Base-by-base conservation (phyloP, 139 green algal genomes). In the Micractinium conductrix region DNA sequence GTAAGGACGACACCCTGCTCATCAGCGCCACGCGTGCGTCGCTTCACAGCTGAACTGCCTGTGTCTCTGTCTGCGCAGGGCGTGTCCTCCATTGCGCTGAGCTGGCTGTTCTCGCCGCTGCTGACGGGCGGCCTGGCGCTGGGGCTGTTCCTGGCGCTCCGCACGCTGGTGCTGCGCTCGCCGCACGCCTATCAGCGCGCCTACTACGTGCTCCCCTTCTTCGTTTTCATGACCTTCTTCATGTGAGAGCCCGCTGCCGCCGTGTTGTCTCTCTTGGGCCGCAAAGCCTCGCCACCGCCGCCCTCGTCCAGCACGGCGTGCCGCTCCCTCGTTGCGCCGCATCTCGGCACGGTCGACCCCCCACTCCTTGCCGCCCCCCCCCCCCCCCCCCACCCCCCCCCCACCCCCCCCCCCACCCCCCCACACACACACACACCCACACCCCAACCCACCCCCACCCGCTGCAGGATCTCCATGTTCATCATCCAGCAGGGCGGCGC, bases 401-500 rank as follows among this genome's bases (percentile, higher is more conserved):
- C 26, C 62, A 33, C 26, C 26, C 16, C 12, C 48, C 48, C 12
- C 33, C 69, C 22, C 17, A 7, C 35, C 35, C 19, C 19, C 22
- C 22, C 44, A 24, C 72, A n/a, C 30, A 26, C 43, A 10, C n/a
- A 65, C 5, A 12, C 5, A 10, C 2, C 42, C 70, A 8, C 65
- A 2, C 30, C 73, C 17, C 43, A 43, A 2, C 26, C 2, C 1
- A 38, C 69, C 69, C 12, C 37, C 17, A 21, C 1, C 71, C 42
- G 7, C 42, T 28, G 71, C 74, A 80, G 74, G 35, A 92, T 92
- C 63, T 69, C 82, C 14, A 91, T 93, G 58, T 93, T 94, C 80
- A 90, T 96, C 79, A 92, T 93, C 63, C 87, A 92, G 79, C 93
- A 91, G n/a, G 78, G 78, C 21, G 78, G 78, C 78, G 28, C 28